Conservation (phyloP, 345 rosid genomes). For the Gossypium bickii region DNA sequence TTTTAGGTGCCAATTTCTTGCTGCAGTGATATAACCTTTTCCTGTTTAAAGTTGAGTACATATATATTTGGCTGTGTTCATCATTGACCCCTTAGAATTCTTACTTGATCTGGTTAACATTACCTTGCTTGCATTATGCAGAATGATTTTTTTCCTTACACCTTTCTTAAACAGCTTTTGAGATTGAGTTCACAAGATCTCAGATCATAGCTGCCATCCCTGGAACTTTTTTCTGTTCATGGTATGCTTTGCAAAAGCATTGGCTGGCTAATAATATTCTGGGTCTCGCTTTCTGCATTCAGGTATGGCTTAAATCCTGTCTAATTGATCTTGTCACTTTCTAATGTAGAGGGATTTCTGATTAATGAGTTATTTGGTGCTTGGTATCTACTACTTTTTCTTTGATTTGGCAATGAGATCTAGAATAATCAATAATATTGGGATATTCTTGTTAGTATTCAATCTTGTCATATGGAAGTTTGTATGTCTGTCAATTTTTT, state of each 20-base stretch:
- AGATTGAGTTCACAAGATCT: constrained; percentile 92
- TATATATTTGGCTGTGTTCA: background rate
- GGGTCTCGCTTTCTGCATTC: constrained; percentile 97
- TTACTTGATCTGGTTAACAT: constrained; percentile 32
- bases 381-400: background rate
- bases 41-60: background rate
- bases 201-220: constrained; percentile 93
- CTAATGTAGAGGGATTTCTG: background rate
- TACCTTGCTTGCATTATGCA: constrained; percentile 34
- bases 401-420: background rate
- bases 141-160: constrained; percentile 34
- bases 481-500: background rate
- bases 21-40: background rate
- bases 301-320: constrained; percentile 46
- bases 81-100: constrained; percentile 6
- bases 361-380: constrained; percentile 13
- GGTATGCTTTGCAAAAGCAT: constrained; percentile 96
- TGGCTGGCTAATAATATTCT: constrained; percentile 96
- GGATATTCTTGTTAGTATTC: background rate
- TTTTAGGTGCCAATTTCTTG: background rate
- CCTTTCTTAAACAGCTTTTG: constrained; percentile 74
- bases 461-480: background rate
- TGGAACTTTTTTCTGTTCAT: constrained; percentile 93
- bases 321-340: background rate
- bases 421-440: background rate